These are phyloP conservation scores for Corinectria fuckeliana DNA, from an alignment of 2,329 filamentous ascomycete genomes.

Conservation along the genomic window DNA sequence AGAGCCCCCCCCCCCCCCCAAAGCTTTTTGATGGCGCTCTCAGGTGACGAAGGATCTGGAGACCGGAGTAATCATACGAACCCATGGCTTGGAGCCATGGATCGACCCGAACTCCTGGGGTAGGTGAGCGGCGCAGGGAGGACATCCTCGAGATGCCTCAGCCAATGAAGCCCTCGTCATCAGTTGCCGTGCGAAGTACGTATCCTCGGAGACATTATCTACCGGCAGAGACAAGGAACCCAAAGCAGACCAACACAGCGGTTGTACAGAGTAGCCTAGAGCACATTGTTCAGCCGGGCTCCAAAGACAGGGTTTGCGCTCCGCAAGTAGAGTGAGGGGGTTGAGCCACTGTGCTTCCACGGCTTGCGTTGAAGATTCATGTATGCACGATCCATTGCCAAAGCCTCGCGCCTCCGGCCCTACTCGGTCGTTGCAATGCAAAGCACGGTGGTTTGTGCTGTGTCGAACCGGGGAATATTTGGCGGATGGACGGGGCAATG, in stretches of 20 bases:
- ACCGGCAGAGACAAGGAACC: constrained; percentile 2
- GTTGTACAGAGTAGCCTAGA: background rate
- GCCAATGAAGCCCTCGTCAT: constrained; percentile 9
- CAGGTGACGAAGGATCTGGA: constrained; percentile 15
- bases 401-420: constrained; percentile 9
- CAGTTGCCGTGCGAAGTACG: background rate
- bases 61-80: constrained; percentile 15
- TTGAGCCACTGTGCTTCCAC: constrained; percentile 7
- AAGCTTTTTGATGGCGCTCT: constrained; percentile 1
- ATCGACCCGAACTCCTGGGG: constrained; percentile 24
- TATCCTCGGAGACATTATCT: constrained; percentile 8
- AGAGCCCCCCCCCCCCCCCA: too few relatives aligned
- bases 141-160: background rate
- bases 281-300: background rate
- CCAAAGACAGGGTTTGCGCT: background rate
- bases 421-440: constrained; percentile 6
- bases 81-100: constrained; percentile 12
- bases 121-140: constrained; percentile 8
- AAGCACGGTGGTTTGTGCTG: constrained; percentile 4
- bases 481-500: constrained; percentile 25
- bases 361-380: constrained; percentile 9
- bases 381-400: constrained; percentile 18
- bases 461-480: constrained; percentile 1
- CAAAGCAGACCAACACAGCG: background rate
- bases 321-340: background rate